These are phyloP conservation scores for Adenanthera pavonina DNA, from an alignment of 306 rosid species.

Conservation along the genomic window DNA sequence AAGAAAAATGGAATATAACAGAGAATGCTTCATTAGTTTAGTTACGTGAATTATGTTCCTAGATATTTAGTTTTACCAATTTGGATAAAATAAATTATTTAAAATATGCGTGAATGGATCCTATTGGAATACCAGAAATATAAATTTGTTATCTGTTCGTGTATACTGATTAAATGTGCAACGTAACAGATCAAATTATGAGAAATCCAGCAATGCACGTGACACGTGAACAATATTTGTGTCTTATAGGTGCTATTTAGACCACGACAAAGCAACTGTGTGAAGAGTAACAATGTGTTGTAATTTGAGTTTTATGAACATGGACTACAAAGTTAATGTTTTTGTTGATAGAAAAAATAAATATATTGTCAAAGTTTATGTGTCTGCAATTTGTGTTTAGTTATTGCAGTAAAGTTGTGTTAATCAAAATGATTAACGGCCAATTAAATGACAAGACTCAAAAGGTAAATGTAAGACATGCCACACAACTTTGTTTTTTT, in stretches of 20 bases:
- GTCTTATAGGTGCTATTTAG: neutral
- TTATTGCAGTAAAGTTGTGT: no score
- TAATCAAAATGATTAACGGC: no score
- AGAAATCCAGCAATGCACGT: neutral
- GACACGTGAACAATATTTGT: neutral
- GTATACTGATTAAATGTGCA: neutral
- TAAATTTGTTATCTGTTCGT: neutral
- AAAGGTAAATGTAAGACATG: neutral
- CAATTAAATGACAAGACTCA: no score
- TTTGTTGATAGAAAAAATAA: no score
- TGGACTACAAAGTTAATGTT: neutral
- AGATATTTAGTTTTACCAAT: neutral
- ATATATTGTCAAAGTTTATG: no score
- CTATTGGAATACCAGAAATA: neutral
- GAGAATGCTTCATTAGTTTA: no score
- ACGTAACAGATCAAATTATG: neutral
- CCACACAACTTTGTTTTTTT: neutral
- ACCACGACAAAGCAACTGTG: neutral
- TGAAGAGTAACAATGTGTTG: neutral
- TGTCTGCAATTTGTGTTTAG: no score
- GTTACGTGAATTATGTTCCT: neutral
- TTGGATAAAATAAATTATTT: no score
- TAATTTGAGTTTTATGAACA: neutral
- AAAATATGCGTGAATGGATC: neutral
- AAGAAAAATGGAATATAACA: no score